phyloP scores from a whole-genome alignment of 768 basidiomycete genomes.

The Strobilomyces dryophilus region DNA sequence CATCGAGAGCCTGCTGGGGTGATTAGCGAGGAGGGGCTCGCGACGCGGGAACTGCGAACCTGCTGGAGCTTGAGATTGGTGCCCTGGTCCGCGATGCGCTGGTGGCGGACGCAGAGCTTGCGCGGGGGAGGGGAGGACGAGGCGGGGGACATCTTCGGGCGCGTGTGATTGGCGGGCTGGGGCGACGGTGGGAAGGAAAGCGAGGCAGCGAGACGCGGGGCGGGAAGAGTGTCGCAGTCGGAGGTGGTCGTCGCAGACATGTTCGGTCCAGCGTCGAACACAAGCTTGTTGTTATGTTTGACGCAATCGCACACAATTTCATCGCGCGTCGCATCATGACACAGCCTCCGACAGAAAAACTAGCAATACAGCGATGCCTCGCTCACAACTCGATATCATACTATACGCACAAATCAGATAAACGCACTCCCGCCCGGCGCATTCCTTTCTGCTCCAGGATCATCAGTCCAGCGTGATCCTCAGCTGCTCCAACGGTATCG shows the following conservation, averaged over 20 bases:
- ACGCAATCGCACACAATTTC: slow-evolving; percentile 29
- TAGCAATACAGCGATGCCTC: slow-evolving; percentile 30
- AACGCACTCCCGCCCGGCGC: slow-evolving; percentile 14
- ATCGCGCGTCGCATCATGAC: slow-evolving; percentile 28
- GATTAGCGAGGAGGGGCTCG: slow-evolving; percentile 5
- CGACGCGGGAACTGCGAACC: slow-evolving; percentile 38
- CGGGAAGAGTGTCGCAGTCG: slow-evolving; percentile 70
- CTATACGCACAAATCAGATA: slow-evolving; percentile 35
- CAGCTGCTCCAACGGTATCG: slow-evolving; percentile 95
- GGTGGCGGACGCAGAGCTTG: slow-evolving; percentile 89
- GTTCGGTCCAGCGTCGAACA: not conserved
- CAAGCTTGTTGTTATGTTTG: not conserved
- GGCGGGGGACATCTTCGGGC: slow-evolving; percentile 1
- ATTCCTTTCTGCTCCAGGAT: slow-evolving; percentile 26
- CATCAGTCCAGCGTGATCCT: slow-evolving; percentile 89
- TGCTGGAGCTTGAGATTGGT: slow-evolving; percentile 89
- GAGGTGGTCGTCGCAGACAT: no score
- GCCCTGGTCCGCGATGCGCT: slow-evolving; percentile 95
- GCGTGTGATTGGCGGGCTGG: no score
- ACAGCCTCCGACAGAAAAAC: slow-evolving; percentile 10
- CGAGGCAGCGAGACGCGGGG: slow-evolving; percentile 46
- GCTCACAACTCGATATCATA: slow-evolving; percentile 34
- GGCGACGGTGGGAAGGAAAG: slow-evolving; percentile 3
- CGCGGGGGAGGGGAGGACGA: slow-evolving; percentile 37
- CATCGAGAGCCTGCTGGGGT: slow-evolving; percentile 75